A percentile compares a stretch with the other conserved stretches of the same genome.
Conservation (phyloP, 768 basidiomycete species). For the Russula earlei region DNA sequence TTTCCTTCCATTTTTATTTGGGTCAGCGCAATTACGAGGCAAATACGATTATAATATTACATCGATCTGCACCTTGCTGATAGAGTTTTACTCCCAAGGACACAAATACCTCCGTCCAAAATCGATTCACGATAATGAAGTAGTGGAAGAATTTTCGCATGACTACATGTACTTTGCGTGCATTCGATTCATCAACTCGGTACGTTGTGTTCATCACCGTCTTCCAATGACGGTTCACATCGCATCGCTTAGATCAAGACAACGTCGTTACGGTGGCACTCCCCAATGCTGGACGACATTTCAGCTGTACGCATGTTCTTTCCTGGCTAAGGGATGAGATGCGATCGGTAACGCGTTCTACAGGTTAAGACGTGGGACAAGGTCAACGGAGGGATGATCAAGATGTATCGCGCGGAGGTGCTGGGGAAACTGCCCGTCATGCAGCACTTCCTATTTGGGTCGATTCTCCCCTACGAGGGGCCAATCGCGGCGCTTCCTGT, state of each 20-base stretch:
- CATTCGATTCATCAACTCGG: slow-evolving; percentile 92
- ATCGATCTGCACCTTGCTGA: neutral
- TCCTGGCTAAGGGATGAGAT: neutral
- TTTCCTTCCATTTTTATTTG: slow-evolving; percentile 86
- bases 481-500: slow-evolving; percentile 34
- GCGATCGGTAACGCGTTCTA: neutral
- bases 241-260: slow-evolving; percentile 79
- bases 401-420: slow-evolving; percentile 96
- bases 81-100: neutral
- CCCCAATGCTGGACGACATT: slow-evolving; percentile 97
- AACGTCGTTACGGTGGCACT: slow-evolving; percentile 93
- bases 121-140: slow-evolving; percentile 83
- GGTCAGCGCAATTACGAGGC: slow-evolving; percentile 70
- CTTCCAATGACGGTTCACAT: neutral
- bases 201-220: slow-evolving; percentile 27
- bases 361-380: slow-evolving; percentile 91
- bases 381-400: slow-evolving; percentile 92
- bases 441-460: slow-evolving; percentile 94
- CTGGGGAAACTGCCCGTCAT: slow-evolving; percentile 91
- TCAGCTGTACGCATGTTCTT: slow-evolving; percentile 47
- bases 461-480: slow-evolving; percentile 61
- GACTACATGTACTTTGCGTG: slow-evolving; percentile 97
- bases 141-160: slow-evolving; percentile 84
- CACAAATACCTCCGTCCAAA: slow-evolving; percentile 89
- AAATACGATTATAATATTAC: neutral